Evolutionary conservation across 1,139 yeast genomes (phyloP).

Genomic region (Sugiyamaella xylanicola): DNA sequence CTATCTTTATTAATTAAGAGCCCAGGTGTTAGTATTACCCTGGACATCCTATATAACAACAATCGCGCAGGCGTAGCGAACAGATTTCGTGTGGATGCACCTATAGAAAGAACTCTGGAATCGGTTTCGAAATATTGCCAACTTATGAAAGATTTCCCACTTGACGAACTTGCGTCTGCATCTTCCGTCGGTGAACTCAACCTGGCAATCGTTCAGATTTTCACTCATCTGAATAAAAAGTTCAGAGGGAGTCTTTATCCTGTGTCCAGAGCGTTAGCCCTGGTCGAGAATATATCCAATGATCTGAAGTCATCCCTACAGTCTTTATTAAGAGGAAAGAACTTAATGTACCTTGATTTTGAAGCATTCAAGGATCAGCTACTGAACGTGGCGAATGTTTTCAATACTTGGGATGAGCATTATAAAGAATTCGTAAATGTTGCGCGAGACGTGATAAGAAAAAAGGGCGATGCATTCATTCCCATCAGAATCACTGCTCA

Average conservation of each 20-base stretch:
- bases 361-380: slow-evolving; percentile 41
- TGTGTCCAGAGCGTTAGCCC: slow-evolving; percentile 58
- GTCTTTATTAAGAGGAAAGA: slow-evolving; percentile 32
- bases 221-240: slow-evolving; percentile 62
- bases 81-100: slow-evolving; percentile 71
- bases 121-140: slow-evolving; percentile 59
- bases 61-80: slow-evolving; percentile 80
- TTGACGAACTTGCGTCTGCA: slow-evolving; percentile 59
- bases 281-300: slow-evolving; percentile 62
- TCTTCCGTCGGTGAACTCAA: slow-evolving; percentile 51
- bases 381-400: slow-evolving; percentile 38
- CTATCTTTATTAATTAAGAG: slow-evolving; percentile 62
- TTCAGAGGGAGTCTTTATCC: slow-evolving; percentile 67
- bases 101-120: slow-evolving; percentile 59
- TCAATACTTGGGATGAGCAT: slow-evolving; percentile 53
- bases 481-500: slow-evolving; percentile 60
- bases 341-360: slow-evolving; percentile 45
- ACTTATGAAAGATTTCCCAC: slow-evolving; percentile 70
- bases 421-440: slow-evolving; percentile 58
- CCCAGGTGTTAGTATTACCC: slow-evolving; percentile 58
- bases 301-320: slow-evolving; percentile 39
- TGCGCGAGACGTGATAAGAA: slow-evolving; percentile 74
- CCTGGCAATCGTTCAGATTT: slow-evolving; percentile 51
- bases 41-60: slow-evolving; percentile 65
- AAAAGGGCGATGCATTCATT: slow-evolving; percentile 71